Evolutionary conservation across 176 grass and related monocot genomes (phyloP).

Genomic region (Carex kokanica): DNA sequence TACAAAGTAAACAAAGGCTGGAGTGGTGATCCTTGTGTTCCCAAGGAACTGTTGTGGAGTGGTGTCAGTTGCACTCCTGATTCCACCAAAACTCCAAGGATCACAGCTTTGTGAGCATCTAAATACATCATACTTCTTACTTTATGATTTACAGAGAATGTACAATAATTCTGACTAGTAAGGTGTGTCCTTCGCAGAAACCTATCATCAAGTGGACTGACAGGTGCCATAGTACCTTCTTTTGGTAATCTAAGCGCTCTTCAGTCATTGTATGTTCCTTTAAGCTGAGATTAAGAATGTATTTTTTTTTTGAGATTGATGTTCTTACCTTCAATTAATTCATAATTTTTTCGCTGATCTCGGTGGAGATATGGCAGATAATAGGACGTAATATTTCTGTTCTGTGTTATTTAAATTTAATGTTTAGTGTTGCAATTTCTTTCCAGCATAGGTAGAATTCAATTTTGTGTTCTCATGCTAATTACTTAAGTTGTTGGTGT

Average conservation of each 20-base stretch:
- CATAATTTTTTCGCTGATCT: neutral
- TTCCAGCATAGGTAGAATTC: too few relatives aligned
- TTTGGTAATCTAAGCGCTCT: too few relatives aligned
- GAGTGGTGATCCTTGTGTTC: constrained; percentile 51
- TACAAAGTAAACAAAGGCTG: constrained; percentile 46
- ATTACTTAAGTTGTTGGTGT: too few relatives aligned
- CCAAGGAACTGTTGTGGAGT: constrained; percentile 26
- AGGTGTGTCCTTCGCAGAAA: constrained; percentile 12
- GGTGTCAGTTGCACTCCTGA: constrained; percentile 30
- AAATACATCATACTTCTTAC: neutral
- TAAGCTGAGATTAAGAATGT: neutral
- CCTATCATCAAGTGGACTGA: constrained; percentile 23
- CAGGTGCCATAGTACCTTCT: constrained; percentile 17
- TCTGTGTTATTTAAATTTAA: too few relatives aligned
- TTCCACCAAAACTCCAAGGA: constrained; percentile 27
- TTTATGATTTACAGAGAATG: neutral
- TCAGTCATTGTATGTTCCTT: constrained; percentile 25
- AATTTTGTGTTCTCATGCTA: neutral
- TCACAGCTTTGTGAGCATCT: constrained; percentile 36
- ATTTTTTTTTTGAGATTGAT: neutral
- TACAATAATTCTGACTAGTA: neutral
- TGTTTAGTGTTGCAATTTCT: too few relatives aligned
- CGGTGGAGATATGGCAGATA: too few relatives aligned
- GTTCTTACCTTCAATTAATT: neutral
- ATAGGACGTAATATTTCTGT: too few relatives aligned